Base-by-base conservation (phyloP, 352 stramenopile genomes). In the Phytophthora fragariae region DNA sequence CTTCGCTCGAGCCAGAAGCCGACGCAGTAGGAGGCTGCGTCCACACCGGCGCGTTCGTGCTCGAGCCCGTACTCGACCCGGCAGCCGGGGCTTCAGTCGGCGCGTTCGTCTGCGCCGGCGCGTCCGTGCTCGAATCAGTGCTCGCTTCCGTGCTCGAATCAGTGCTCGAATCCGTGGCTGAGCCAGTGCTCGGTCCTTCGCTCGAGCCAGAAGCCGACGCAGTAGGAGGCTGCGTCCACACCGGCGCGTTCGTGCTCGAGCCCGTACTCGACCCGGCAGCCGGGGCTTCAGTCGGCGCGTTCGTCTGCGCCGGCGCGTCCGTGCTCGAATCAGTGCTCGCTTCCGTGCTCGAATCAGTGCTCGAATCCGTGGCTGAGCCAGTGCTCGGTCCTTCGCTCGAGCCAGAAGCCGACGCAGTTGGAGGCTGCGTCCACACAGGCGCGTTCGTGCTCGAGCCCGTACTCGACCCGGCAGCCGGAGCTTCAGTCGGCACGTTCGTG, bases 401-500 rank as follows among this genome's bases (percentile, higher is more conserved):
- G 24, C 24, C 24, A 27, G 24, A 27, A 27, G 24, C 24, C 24
- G 24, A 27, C 24, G 24, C 1, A 27, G 24, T 27, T 2, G 24
- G 24, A 27, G 24, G 24, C 24, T 27, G 24, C 24, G 24, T 27
- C 24, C 24, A 27, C 24, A 27, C 24, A 1, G 24, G 24, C 24
- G 24, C 24, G 24, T 27, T 27, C 24, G 24, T 27, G 24, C 24
- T 27, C 24, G 24, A 27, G 24, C 12, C 37, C 9, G 60, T 44
- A 19, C 47, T 66, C 35, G 60, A 57, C 31, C n/a, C 49, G 5
- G 59, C 50, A 49, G 29, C 19, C 33, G 47, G 24, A 9, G 53
- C 21, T 37, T 57, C 35, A 11, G 56, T 70, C 19, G 68, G 67
- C 15, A 17, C 29, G 6, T 58, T 14, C 41, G 67, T 69, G 27